Evolutionary conservation across 805 yeast genomes (phyloP), one percentile per base, ranked within the genome.

Genomic region (Candida namnaoensis): DNA sequence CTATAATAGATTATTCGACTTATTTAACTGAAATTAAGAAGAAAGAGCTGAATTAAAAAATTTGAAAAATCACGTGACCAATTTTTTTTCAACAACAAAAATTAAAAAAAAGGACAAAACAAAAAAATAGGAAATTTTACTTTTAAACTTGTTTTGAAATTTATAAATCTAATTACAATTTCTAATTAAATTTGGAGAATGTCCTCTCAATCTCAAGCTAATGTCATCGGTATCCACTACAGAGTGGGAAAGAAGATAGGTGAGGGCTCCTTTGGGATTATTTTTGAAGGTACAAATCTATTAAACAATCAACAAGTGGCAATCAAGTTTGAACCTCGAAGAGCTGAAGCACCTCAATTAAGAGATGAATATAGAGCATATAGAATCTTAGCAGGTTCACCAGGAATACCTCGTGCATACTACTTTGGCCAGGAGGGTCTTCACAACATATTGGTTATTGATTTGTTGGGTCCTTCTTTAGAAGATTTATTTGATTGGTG

Each of bases 401-500:
- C 69, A 36, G 98, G 98, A 38, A 82, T 93, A 41, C 99, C 99
- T 40, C 80, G 82, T 54, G 98, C 96, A n/a, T 93, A 93, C 66
- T 93, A 88, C 61, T 91, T 91, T 62, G 99, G 99, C 45, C 98
- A 93, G 60, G 99, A 93, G 65, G 98, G 99, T 30, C 76, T 93
- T 45, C 98, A 93, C 69, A 90, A 91, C 62, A 88, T 93, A 40
- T 69, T 93, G 48, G 96, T 93, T 34, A 93, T 93, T 53, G 99
- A 93, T 60, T 72, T 93, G 37, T 72, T 93, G 54, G 99, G 99
- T 11, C 99, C 99, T 9, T 84, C 95, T 1, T 71, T 93, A 48
- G 99, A 93, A 61, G 99, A 93, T 64, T 69, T 93, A 50, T 93
- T 93, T 62, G 99, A 93, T 60, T 93, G 98, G 98, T 93, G 99